Base-by-base conservation (phyloP, 768 basidiomycete species). In the Russula griseocarnosa region DNA sequence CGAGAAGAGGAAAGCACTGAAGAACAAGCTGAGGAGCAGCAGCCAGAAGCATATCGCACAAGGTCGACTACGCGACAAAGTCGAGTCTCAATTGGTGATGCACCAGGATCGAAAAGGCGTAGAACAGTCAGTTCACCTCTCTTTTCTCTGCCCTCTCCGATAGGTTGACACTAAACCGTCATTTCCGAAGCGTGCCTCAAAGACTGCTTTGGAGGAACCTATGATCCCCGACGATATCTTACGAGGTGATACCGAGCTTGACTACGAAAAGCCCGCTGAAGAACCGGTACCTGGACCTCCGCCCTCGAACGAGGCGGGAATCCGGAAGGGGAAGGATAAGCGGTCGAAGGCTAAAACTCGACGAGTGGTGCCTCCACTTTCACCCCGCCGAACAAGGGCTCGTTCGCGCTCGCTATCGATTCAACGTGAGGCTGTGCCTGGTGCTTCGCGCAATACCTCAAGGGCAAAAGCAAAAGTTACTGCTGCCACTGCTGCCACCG, bases 361-460 rank as follows among this genome's bases (percentile, higher is more conserved):
- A n/a, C 36, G 11, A 50, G 1, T 14, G 20, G 56, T 32, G 24
- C n/a, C 16, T 26, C n/a, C 58, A 9, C 38, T 30, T 22, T 51
- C 63, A 6, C 47, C 49, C 6, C 63, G 47, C 40, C 62, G 10
- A 36, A 30, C 62, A 28, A 58, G 62, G 32, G 53, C 36, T 24
- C 57, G 58, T 36, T 38, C 32, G 32, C 54, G 47, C 36, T 53
- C 24, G 38, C 20, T 26, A 14, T 54, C 52, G 3, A 22, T 55
- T 11, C 40, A 65, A 50, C 56, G 18, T 7, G 6, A 46, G 20
- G 18, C 14, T 55, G 18, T 28, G 14, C 53, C 44, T 24, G 26
- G 30, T 51, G 20, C 40, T 22, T 44, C 40, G 6, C 63, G 47
- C 20, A 1, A 36, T 11, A 42, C 10, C 18, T 4, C 47, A 26